phyloP scores from a whole-genome alignment of 1,284 basidiomycete genomes.

The Cryptococcus sp. region DNA sequence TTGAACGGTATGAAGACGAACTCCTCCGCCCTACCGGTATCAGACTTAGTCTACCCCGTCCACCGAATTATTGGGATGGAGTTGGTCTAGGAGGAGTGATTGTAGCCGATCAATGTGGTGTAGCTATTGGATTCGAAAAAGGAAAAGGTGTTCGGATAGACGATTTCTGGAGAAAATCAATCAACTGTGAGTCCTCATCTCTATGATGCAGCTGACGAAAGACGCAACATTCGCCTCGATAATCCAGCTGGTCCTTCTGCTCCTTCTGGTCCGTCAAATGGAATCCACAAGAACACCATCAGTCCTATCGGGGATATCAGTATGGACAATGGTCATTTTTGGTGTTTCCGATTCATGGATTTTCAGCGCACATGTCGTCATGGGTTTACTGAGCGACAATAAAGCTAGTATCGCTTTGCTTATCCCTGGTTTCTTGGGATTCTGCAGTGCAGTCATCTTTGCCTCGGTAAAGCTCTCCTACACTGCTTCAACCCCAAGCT shows the following conservation, averaged over 20 bases:
- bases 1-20: constrained; percentile 39
- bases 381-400: constrained; percentile 75
- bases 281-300: constrained; percentile 70
- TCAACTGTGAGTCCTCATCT: constrained; percentile 60
- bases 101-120: constrained; percentile 71
- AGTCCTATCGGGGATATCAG: constrained; percentile 68
- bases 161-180: constrained; percentile 71
- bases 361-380: constrained; percentile 77
- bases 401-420: constrained; percentile 70
- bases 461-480: constrained; percentile 35
- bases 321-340: constrained; percentile 74
- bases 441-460: constrained; percentile 47
- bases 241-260: constrained; percentile 63
- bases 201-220: constrained; percentile 35
- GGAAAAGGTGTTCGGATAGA: constrained; percentile 61
- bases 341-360: constrained; percentile 71
- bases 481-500: background rate
- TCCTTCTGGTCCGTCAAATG: constrained; percentile 67
- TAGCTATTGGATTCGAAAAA: constrained; percentile 62
- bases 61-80: constrained; percentile 38
- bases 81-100: constrained; percentile 58
- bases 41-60: constrained; percentile 22
- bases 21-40: constrained; percentile 40
- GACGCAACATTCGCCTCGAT: constrained; percentile 67
- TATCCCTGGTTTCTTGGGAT: constrained; percentile 69